These are phyloP conservation scores for Barnettozyma botsteinii DNA, from an alignment of 805 yeast genomes.

Conservation along the genomic window DNA sequence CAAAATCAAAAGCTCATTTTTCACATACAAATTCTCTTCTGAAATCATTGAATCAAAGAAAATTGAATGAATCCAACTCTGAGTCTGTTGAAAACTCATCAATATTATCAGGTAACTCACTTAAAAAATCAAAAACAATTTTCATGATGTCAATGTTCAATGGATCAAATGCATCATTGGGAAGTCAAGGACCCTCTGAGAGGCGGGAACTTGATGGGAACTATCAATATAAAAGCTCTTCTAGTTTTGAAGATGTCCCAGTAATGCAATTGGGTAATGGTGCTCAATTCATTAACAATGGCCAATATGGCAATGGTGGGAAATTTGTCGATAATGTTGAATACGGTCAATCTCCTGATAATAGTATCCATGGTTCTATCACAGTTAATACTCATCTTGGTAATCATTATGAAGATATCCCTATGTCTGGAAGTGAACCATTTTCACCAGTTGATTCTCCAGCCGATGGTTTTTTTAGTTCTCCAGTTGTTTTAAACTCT, in stretches of 20 bases:
- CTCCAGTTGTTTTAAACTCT: not conserved
- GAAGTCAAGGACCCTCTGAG: too few species aligned
- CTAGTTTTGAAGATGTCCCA: constrained; percentile 2
- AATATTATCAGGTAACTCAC: not conserved
- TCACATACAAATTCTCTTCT: constrained; percentile 4
- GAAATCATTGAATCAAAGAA: constrained; percentile 6
- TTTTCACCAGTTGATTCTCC: not conserved
- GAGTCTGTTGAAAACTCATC: not conserved
- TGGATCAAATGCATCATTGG: not conserved
- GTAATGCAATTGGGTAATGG: not conserved
- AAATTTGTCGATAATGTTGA: too few species aligned
- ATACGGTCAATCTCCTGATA: too few species aligned
- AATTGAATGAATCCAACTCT: not conserved
- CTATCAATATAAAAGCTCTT: not conserved
- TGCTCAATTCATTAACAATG: too few species aligned
- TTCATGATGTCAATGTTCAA: constrained; percentile 5
- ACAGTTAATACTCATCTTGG: not conserved
- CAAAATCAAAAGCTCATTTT: not conserved
- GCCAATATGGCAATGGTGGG: too few species aligned
- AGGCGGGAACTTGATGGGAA: not conserved
- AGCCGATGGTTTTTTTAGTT: not conserved
- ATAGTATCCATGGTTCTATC: not conserved
- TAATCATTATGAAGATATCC: not conserved
- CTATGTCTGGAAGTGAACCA: not conserved
- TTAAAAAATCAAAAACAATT: constrained; percentile 5